Conservation (phyloP, 176 grass and related monocot species). For the Eragrostis nindensis region DNA sequence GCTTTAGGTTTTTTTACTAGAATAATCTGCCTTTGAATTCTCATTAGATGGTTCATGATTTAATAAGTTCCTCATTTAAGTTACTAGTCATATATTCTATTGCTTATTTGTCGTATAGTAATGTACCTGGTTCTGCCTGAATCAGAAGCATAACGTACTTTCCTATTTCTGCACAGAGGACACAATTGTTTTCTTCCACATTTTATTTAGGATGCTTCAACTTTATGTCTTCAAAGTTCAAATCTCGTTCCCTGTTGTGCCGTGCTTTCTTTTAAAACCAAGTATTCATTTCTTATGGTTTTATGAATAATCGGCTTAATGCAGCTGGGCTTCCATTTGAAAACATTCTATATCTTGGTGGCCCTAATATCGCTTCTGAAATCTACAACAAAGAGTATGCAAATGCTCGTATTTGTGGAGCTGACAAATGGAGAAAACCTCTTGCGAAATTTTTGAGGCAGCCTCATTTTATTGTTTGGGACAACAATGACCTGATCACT, state of each 20-base stretch:
- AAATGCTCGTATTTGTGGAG: slow-evolving; percentile 94
- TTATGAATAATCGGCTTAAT: slow-evolving; percentile 31
- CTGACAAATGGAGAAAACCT: slow-evolving; percentile 95
- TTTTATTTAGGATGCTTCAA: slow-evolving; percentile 24
- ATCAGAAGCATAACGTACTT: not conserved
- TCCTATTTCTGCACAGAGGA: not conserved
- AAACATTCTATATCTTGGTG: slow-evolving; percentile 97
- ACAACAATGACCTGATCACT: slow-evolving; percentile 91
- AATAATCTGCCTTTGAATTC: not conserved
- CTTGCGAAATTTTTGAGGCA: slow-evolving; percentile 98
- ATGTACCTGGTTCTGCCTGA: slow-evolving; percentile 6
- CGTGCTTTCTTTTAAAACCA: slow-evolving; percentile 15
- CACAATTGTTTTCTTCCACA: too few species aligned
- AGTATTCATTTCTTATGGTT: slow-evolving; percentile 9
- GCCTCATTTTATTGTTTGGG: slow-evolving; percentile 99
- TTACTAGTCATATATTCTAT: not conserved
- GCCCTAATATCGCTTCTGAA: slow-evolving; percentile 95
- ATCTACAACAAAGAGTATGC: slow-evolving; percentile 99
- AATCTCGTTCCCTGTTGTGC: not conserved
- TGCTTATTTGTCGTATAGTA: not conserved
- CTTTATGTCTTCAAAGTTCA: not conserved
- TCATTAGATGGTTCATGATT: too few species aligned
- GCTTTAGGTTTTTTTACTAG: too few species aligned
- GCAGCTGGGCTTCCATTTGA: slow-evolving; percentile 86
- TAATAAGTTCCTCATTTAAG: not conserved